Base-by-base conservation (phyloP, 176 grass and related monocot species). In the Carex cristatella region DNA sequence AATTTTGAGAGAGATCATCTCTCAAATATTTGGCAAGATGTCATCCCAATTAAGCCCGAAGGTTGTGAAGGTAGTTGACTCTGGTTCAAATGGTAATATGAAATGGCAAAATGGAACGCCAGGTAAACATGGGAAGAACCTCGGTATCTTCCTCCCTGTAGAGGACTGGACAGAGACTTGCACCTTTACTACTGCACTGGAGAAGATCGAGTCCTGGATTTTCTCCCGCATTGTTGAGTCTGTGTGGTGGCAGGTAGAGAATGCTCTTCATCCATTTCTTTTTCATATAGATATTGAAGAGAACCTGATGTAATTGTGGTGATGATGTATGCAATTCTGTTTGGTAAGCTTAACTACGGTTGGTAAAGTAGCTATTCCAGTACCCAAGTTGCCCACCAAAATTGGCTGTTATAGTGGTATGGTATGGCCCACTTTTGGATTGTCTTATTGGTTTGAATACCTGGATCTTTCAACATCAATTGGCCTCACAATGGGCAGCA, bases 171-270 rank as follows among this genome's bases (percentile, higher is more conserved):
- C 85, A 57, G 91, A 96, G 80, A 90, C 85, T 12, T 49, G 58
- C 38, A 92, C 93, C 65, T 65, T 96, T 6, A 84, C 87, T 58
- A 42, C 62, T 80, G 87, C 93, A 84, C 59, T 99, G 68, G 93
- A 91, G 85, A 99, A 89, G 79, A 96, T 99, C 5, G 97, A 99
- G 81, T 90, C 84, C 74, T 99, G 97, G 93, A 92, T 99, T 56
- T 99, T 95, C 85, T 94, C 90, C 68, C 90, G 97, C 65, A 88
- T 93, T 80, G 86, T 99, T 0, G 97, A 99, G 66, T 99, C 93
- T 65, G 97, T 99, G 59, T 99, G 97, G 97, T 99, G 97, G 97
- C 97, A 99, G 91, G 97, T 99, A 90, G 87, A 82, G 28, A 15
- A 82, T 87, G 23, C 48, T 59, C 51, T 61, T 64, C 53, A 72